Evolutionary conservation across 441 rosid genomes (phyloP), one percentile per base, ranked within the genome.

Genomic region (Biscutella auriculata): DNA sequence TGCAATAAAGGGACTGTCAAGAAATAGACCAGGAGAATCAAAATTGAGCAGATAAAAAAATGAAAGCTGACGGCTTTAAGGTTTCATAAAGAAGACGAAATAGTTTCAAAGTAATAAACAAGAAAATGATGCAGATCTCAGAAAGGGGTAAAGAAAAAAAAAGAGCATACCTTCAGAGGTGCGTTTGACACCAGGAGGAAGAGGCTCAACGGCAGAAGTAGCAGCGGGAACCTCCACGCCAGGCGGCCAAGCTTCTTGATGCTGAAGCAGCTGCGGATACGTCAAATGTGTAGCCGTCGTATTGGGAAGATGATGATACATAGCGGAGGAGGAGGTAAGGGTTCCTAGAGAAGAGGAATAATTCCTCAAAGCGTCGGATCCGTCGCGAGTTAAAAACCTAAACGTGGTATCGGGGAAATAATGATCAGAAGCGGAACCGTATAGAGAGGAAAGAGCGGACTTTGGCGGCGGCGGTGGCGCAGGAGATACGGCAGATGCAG

Each of bases 151-250:
- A 21, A 10, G 28, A 8, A 4, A 4, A 45, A 37, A 34, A 30
- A 32, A 33, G 43, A 39, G 35, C 66, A 40, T 63, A 83, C 95
- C 95, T 73, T 80, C 84, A 47, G 91, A 75, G 53, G 87, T 51
- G 60, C 91, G 96, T 71, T 88, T 88, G 70, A 79, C 63, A 44
- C 79, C 73, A 15, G 87, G 64, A 41, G 81, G 69, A 50, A 77
- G 77, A 16, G 84, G 79, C n/a, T 79, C 88, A 17, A 70, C 74
- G 44, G 70, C 71, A 8, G 71, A 60, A 52, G 64, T 57, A 45
- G 81, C 27, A 45, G 71, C 16, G 3, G 80, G 34, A 26, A 65
- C 59, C 37, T 82, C 88, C 17, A 77, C 77, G 2, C 82, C 81
- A 6, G 83, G 76, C 0, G 79, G 80, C 69, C 82, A 79, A 2